A percentile compares a stretch with the other conserved stretches of the same genome.
phyloP scores from a whole-genome alignment of 1,284 basidiomycete species.

The Pseudozyma sp. region DNA sequence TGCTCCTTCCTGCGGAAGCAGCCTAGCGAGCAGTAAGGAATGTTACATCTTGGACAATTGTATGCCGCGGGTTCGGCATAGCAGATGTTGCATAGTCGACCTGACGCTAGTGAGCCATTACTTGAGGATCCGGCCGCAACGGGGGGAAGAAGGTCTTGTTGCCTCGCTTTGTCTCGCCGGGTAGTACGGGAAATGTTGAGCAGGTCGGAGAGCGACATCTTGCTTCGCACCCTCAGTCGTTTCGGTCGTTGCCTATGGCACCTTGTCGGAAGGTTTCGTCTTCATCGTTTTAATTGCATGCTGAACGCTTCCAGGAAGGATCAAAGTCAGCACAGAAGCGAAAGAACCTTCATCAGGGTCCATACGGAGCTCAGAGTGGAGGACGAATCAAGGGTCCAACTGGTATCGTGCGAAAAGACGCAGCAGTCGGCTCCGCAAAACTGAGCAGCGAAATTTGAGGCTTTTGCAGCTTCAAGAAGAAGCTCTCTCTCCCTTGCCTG shows the following conservation, averaged over 20 bases:
- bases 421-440: conserved; percentile 26
- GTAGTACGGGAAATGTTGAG: conserved; percentile 55
- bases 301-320: too few relatives aligned
- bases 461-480: conserved; percentile 12
- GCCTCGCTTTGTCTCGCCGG: conserved; percentile 45
- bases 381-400: neutral
- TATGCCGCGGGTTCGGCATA: conserved; percentile 43
- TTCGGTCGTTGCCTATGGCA: too few relatives aligned
- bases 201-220: conserved; percentile 48
- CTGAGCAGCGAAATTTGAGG: conserved; percentile 4
- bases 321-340: neutral
- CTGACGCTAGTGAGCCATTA: conserved; percentile 7
- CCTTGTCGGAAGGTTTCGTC: neutral
- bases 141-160: conserved; percentile 29
- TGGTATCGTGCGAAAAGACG: conserved; percentile 22
- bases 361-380: neutral
- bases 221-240: neutral
- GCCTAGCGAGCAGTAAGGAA: conserved; percentile 57
- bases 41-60: conserved; percentile 61
- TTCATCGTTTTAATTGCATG: neutral
- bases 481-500: neutral
- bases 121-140: conserved; percentile 11
- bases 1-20: conserved; percentile 55
- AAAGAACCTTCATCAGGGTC: neutral
- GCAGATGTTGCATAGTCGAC: conserved; percentile 58